phyloP scores from a whole-genome alignment of 2,329 filamentous ascomycete genomes.

The Coniochaeta hoffmannii region DNA sequence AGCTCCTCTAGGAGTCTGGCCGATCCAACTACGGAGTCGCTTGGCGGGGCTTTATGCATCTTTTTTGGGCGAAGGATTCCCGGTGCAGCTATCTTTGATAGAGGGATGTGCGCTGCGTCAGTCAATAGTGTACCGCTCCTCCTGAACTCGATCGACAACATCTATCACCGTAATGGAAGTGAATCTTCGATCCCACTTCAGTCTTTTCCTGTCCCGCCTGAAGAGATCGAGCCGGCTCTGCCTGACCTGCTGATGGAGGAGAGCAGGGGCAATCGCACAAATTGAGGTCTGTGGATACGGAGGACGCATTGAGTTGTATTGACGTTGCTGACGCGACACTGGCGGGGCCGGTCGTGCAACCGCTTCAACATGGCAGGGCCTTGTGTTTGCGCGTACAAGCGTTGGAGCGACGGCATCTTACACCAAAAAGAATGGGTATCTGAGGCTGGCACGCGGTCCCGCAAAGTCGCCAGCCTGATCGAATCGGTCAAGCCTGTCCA shows the following conservation, averaged over 20 bases:
- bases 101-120: background rate
- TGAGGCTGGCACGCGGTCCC: background rate
- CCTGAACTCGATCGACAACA: background rate
- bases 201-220: background rate
- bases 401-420: background rate
- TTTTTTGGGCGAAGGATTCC: background rate
- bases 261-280: background rate
- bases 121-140: background rate
- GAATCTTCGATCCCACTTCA: background rate
- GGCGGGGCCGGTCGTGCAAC: background rate
- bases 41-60: background rate
- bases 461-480: background rate
- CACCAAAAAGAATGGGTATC: background rate
- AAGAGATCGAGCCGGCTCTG: background rate
- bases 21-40: background rate
- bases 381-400: background rate
- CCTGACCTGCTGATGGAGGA: background rate
- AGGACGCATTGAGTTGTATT: background rate
- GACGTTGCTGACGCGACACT: background rate
- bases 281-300: background rate
- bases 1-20: background rate
- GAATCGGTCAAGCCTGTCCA: background rate
- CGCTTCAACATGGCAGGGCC: background rate
- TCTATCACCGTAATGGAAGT: background rate
- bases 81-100: background rate